phyloP scores from a whole-genome alignment of 805 yeast genomes.

The Yamadazyma laniorum region DNA sequence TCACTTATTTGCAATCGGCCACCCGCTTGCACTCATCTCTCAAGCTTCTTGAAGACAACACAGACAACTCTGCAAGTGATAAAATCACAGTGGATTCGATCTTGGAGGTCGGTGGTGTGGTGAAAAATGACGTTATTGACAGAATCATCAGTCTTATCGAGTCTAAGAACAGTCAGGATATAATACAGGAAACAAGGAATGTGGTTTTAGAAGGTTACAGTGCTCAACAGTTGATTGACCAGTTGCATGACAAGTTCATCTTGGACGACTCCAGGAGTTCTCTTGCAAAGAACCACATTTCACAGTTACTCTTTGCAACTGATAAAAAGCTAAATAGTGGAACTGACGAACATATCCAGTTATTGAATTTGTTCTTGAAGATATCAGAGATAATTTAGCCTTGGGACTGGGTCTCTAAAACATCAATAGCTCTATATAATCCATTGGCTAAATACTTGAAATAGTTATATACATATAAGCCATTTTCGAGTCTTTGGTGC shows the following conservation, averaged over 20 bases:
- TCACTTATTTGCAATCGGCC: conserved; percentile 85
- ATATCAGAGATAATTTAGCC: conserved; percentile 21
- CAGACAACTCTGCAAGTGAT: not conserved
- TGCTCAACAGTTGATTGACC: conserved; percentile 67
- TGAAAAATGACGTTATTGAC: conserved; percentile 50
- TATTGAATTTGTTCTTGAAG: conserved; percentile 57
- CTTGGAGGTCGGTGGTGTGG: conserved; percentile 75
- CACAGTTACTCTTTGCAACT: conserved; percentile 65
- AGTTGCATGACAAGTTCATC: conserved; percentile 66
- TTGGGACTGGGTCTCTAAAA: conserved; percentile 16
- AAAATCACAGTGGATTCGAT: conserved; percentile 47
- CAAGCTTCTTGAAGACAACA: conserved; percentile 11
- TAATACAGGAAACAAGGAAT: conserved; percentile 47
- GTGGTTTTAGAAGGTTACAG: conserved; percentile 70
- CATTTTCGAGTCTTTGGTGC: too few relatives aligned
- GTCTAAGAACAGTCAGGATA: conserved; percentile 24
- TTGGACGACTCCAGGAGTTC: conserved; percentile 51
- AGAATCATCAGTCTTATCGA: conserved; percentile 36
- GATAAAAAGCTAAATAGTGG: conserved; percentile 80
- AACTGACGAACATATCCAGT: conserved; percentile 81
- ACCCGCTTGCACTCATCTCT: conserved; percentile 27
- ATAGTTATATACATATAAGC: too few relatives aligned
- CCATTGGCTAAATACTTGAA: too few relatives aligned
- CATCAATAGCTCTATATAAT: not conserved
- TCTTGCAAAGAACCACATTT: conserved; percentile 59